Base-by-base conservation (phyloP, 108 stramenopile species). In the Nitzschia sp. region DNA sequence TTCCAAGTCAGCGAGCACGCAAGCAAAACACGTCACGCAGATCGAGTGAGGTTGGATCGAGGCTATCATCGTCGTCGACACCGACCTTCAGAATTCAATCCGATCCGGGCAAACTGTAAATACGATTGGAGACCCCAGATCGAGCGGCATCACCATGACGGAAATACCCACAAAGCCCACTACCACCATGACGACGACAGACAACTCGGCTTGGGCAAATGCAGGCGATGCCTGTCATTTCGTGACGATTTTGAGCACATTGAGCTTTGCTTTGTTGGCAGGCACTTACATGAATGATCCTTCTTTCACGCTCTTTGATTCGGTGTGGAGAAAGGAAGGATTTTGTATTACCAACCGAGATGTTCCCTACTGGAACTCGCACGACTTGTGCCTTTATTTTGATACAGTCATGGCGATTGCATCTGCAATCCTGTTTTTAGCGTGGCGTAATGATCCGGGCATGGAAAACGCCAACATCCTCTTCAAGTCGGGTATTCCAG, bases 291-390 rank as follows among this genome's bases (percentile, higher is more conserved):
- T 51, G 49, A 17, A 19, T 5, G 49, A 51, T 51, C 49, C 49
- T 51, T 4, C 49, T 19, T 51, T 23, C 21, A 51, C 49, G 21
- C 21, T 65, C 23, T 34, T 72, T 45, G 72, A 72, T 38, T 48
- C 28, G 23, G 45, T 65, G 9, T 72, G 72, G 72, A 65, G 58
- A 23, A 29, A 66, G 28, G 72, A 54, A 18, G 72, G 72, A 11
- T 72, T 72, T 46, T 72, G 72, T n/a, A 46, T 72, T 27, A 35
- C 54, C 21, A 64, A 72, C 31, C 49, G 48, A 3, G 32, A 72
- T n/a, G 63, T 72, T 19, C 53, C 63, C 2, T 65, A 53, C 33
- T 59, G 64, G 64, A 51, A 35, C 19, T 65, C 63, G 28, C 59
- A 46, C 1, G 65, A 74, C 42, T 15, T 56, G 2, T 66, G 55